Conservation (phyloP, 352 stramenopile genomes). For the Globisporangium apiculatum region DNA sequence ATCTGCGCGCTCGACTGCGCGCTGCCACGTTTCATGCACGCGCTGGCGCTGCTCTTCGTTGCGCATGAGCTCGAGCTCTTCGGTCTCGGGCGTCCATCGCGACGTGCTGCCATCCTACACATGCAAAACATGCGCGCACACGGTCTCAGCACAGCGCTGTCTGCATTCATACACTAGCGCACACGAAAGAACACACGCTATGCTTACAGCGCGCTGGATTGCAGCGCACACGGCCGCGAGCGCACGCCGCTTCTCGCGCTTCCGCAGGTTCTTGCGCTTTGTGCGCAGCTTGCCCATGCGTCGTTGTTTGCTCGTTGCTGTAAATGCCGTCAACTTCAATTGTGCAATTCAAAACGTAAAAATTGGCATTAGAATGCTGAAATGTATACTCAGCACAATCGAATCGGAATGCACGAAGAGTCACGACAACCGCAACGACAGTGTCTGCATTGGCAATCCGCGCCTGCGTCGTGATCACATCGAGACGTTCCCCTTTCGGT, state of each 20-base stretch:
- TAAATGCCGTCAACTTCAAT: too few relatives aligned
- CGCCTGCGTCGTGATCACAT: too few relatives aligned
- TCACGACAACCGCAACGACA: not conserved
- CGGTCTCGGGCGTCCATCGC: slow-evolving; percentile 28
- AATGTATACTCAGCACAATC: too few relatives aligned
- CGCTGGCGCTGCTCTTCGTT: slow-evolving; percentile 53
- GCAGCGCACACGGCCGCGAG: slow-evolving; percentile 50
- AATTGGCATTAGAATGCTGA: too few relatives aligned
- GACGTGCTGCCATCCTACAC: too few relatives aligned
- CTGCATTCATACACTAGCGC: not conserved
- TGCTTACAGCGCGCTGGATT: slow-evolving; percentile 31
- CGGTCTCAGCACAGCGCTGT: not conserved
- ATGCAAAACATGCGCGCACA: not conserved
- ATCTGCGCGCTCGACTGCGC: slow-evolving; percentile 27
- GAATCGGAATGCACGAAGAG: too few relatives aligned
- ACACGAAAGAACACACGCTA: not conserved
- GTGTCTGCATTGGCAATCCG: too few relatives aligned
- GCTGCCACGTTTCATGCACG: slow-evolving; percentile 46
- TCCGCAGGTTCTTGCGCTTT: slow-evolving; percentile 71
- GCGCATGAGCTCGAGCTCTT: slow-evolving; percentile 43
- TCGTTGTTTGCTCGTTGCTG: not conserved
- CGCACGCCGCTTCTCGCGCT: slow-evolving; percentile 61
- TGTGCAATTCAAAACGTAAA: too few relatives aligned
- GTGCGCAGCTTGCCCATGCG: slow-evolving; percentile 29
- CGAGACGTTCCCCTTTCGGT: not conserved